Evolutionary conservation across 1,139 yeast genomes (phyloP).

Genomic region (Candida labiduridarum): DNA sequence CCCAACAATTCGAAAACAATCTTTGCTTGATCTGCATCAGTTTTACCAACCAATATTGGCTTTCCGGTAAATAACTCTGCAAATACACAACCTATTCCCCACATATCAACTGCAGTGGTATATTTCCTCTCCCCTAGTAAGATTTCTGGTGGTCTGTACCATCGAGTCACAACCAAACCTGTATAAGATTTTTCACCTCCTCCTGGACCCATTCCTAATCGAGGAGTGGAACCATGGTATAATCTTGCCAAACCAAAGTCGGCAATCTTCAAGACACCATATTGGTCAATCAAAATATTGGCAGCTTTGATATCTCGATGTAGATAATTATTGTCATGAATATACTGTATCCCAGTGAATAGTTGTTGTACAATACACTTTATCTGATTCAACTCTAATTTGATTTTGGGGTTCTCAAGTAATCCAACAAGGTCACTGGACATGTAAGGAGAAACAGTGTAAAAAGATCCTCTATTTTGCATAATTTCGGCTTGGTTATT

Average conservation of each 20-base stretch:
- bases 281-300: slow-evolving; percentile 74
- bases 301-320: slow-evolving; percentile 97
- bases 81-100: slow-evolving; percentile 98
- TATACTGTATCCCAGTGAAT: slow-evolving; percentile 75
- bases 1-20: slow-evolving; percentile 81
- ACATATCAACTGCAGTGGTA: slow-evolving; percentile 92
- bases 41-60: slow-evolving; percentile 83
- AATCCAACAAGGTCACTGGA: slow-evolving; percentile 91
- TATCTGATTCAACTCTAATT: slow-evolving; percentile 63
- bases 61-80: slow-evolving; percentile 82
- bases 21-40: slow-evolving; percentile 91
- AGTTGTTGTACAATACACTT: slow-evolving; percentile 85
- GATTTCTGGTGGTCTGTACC: slow-evolving; percentile 97
- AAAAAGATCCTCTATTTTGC: slow-evolving; percentile 58
- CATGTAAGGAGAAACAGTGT: slow-evolving; percentile 93
- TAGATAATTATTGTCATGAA: slow-evolving; percentile 70
- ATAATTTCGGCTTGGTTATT: slow-evolving; percentile 33
- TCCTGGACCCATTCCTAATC: slow-evolving; percentile 57
- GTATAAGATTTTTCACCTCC: slow-evolving; percentile 85
- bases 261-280: slow-evolving; percentile 80
- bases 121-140: slow-evolving; percentile 82
- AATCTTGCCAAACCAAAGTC: slow-evolving; percentile 92
- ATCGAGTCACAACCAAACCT: slow-evolving; percentile 89
- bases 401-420: slow-evolving; percentile 79
- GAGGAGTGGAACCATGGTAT: slow-evolving; percentile 72